Conservation (phyloP, 139 green algal genomes). For the Chlamydomonas schloesseri region DNA sequence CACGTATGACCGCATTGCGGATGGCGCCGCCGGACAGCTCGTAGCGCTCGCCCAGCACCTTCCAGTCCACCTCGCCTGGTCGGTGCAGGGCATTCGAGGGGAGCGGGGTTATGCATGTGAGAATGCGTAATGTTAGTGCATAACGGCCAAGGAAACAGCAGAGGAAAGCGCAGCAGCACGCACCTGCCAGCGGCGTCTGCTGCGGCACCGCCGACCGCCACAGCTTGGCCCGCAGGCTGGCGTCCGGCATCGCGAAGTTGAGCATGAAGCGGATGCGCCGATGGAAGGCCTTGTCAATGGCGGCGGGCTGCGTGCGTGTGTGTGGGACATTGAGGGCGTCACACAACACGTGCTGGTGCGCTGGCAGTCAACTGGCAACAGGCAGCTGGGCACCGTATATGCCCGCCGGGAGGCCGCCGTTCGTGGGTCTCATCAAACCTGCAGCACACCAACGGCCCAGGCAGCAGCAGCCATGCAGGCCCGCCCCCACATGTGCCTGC, state of each 20-base stretch:
- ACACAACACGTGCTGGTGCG: too few species aligned
- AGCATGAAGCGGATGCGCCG: conserved; percentile 36
- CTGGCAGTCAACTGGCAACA: too few species aligned
- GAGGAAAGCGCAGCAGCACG: not conserved
- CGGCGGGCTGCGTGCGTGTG: conserved; percentile 12
- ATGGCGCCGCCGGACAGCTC: conserved; percentile 23
- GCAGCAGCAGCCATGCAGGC: too few species aligned
- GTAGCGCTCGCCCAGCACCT: not conserved
- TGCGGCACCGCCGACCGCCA: conserved; percentile 22
- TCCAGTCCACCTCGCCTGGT: conserved; percentile 24
- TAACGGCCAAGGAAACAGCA: too few species aligned
- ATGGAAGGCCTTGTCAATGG: conserved; percentile 29
- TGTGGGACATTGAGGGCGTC: not conserved
- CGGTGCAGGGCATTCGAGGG: not conserved
- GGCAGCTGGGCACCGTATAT: too few species aligned
- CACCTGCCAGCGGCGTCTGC: conserved; percentile 33
- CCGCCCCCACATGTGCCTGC: too few species aligned
- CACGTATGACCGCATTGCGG: conserved; percentile 27
- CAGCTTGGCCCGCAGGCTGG: not conserved
- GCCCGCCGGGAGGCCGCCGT: too few species aligned
- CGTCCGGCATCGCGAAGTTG: conserved; percentile 17
- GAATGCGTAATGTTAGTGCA: too few species aligned
- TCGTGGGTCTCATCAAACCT: too few species aligned
- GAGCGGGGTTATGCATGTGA: not conserved
- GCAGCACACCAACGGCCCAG: too few species aligned